Base-by-base conservation (phyloP, 108 stramenopile species). In the Nitzschia sp. region DNA sequence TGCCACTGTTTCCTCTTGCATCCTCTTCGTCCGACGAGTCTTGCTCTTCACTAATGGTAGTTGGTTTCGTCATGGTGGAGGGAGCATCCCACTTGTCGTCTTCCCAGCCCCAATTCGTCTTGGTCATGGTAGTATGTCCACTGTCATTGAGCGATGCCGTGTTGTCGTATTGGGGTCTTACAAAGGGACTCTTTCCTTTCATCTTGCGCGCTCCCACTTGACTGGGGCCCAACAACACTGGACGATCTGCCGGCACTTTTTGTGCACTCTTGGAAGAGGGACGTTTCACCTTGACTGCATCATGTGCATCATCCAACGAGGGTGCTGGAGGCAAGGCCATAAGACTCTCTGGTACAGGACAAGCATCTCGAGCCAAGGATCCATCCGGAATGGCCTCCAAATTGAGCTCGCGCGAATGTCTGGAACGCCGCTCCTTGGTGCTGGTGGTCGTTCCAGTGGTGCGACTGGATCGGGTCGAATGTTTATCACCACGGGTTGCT, bases 31-130 rank as follows among this genome's bases (percentile, higher is more conserved):
- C 43, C 8, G 14, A 15, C n/a, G 14, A 15, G 46, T 62, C 43
- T 15, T 62, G 42, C n/a, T 46, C 61, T 46, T 62, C 61, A 20
- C 43, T 41, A 24, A 62, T 62, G 6, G 61, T 62, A 3, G 61
- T 8, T 7, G 61, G 61, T 44, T 43, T 37, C 11, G 12, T 46
- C 8, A 38, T 19, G 11, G 7, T 20, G n/a, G 41, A 20, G 2
- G 15, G 41, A 14, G 42, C 17, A 12, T 46, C 61, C 57, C 57
- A 58, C 17, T 62, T 8, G 17, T 46, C 61, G 6, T 62, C 61
- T 46, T 62, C 61, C 61, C 61, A 62, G 8, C 43, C 43, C 61
- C 61, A 62, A 24, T 62, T 62, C 5, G 61, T 46, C 9, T 41
- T 11, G 8, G n/a, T 62, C 10, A 42, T 62, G 43, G 37, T 62